Evolutionary conservation across 305 asterid genomes (phyloP).

Genomic region (Lippia alba): DNA sequence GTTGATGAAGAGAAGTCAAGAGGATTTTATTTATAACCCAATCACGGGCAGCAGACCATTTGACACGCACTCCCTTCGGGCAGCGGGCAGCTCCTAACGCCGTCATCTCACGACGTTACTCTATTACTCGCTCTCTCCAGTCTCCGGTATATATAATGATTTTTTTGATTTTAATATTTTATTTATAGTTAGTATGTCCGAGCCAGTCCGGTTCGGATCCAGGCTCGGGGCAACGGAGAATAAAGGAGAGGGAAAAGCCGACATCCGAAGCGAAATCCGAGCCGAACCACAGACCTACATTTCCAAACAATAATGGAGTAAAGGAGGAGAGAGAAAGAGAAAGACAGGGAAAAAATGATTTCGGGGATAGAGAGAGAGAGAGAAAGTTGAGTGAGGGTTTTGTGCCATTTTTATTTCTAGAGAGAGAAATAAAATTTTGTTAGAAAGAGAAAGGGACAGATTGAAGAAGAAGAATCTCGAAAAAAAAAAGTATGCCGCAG

Average conservation of each 20-base stretch:
- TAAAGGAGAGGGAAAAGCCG: constrained; percentile 25
- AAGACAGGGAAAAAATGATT: background rate
- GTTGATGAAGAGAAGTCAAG: background rate
- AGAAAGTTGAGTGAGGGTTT: constrained; percentile 21
- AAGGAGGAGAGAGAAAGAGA: constrained; percentile 52
- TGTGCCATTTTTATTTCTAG: constrained; percentile 22
- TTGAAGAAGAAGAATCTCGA: constrained; percentile 47
- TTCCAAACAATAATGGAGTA: constrained; percentile 40
- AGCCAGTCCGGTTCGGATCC: constrained; percentile 36
- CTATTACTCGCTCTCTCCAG: background rate
- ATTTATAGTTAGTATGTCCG: constrained; percentile 16
- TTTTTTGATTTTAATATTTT: background rate
- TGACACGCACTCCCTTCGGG: constrained; percentile 29
- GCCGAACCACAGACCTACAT: too few relatives aligned
- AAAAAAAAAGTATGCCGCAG: constrained; percentile 76
- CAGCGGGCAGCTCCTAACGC: constrained; percentile 35
- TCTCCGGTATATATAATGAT: too few relatives aligned
- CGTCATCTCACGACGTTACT: constrained; percentile 40
- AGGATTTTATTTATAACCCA: background rate
- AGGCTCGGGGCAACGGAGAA: constrained; percentile 37
- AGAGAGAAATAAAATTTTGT: constrained; percentile 25
- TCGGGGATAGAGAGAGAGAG: constrained; percentile 26
- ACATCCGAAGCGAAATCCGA: constrained; percentile 29
- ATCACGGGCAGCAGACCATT: constrained; percentile 37
- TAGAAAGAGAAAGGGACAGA: constrained; percentile 2